Evolutionary conservation across 495 filamentous ascomycete species (phyloP), one percentile per base, ranked within the genome.

Genomic region (Podospora pseudocomata): DNA sequence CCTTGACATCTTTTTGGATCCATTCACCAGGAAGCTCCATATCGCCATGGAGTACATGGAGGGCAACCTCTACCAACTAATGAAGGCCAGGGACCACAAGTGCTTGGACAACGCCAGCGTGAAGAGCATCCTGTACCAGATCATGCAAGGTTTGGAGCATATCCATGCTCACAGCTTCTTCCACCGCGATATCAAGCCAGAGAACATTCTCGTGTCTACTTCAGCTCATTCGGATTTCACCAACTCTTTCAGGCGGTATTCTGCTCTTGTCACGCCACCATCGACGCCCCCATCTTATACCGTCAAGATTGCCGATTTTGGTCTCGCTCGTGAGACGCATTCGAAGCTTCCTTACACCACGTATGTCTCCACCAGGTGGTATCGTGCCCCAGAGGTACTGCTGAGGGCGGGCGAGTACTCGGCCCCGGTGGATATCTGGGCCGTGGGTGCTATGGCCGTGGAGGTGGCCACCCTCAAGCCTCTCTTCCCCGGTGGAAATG

Each of bases 31-130:
- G 81, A 96, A 97, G 79, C 87, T 99, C 60, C 96, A 99, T 78
- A 99, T 99, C 67, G 89, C 87, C 73, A 99, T 99, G 96, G 96
- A 99, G 80, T 97, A 97, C 72, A 99, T 99, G 96, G 96, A 99
- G 77, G 96, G 96, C 32, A 99, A 99, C 77, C 83, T 99, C 1
- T 99, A 99, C 75, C 96, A 98, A 80, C 81, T 99, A 63, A 99
- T 99, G 95, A 99, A 99, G 76, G 89, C 95, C 63, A 87, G 96
- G 65, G 95, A 99, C 69, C 93, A 97, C 80, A 98, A 97, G 79
- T 89, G 83, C 66, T 83, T 99, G 26, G 96, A 99, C 75, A 89
- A 89, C 56, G 88, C 86, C 68, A 95, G 92, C 68, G 96, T 99
- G 66, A 98, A 99, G 83, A 98, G 94, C 80, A 96, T 99, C 71